Conservation (phyloP, 495 filamentous ascomycete genomes). For the Hypoxylon trugodes region DNA sequence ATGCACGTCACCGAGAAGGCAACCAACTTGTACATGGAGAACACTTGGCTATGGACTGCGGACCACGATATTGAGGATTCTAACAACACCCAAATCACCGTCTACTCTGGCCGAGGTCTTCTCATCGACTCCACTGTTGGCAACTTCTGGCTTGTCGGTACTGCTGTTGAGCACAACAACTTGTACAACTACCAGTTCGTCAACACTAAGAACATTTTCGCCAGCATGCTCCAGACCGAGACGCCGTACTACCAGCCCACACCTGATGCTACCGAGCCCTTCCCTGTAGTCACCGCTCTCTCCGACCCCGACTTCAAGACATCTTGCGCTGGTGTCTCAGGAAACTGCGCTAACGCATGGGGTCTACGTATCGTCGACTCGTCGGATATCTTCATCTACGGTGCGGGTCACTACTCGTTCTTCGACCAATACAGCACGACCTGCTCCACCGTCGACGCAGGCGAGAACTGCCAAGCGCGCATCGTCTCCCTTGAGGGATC, state of each 20-base stretch:
- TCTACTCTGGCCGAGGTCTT: constrained; percentile 75
- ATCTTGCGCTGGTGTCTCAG: constrained; percentile 53
- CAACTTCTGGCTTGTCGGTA: constrained; percentile 71
- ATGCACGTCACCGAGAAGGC: constrained; percentile 78
- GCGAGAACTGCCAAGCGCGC: constrained; percentile 63
- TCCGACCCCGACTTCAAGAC: constrained; percentile 66
- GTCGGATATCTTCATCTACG: constrained; percentile 68
- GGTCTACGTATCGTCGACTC: constrained; percentile 71
- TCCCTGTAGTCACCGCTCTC: constrained; percentile 54
- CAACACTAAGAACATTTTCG: constrained; percentile 73
- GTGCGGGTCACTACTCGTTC: constrained; percentile 79
- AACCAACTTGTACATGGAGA: constrained; percentile 79
- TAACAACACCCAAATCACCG: constrained; percentile 69
- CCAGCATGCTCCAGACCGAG: constrained; percentile 84
- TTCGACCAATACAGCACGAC: constrained; percentile 66
- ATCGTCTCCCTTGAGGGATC: constrained; percentile 61
- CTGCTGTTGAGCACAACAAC: constrained; percentile 76
- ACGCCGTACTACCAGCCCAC: constrained; percentile 77
- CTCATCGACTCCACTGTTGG: constrained; percentile 63
- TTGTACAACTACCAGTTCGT: constrained; percentile 85
- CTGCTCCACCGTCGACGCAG: constrained; percentile 53
- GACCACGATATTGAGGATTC: constrained; percentile 88
- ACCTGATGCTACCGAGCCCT: constrained; percentile 68
- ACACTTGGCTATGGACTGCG: constrained; percentile 91
- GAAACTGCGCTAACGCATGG: constrained; percentile 68